Conservation (phyloP, 2,329 filamentous ascomycete species). For the Calonectria naviculata region DNA sequence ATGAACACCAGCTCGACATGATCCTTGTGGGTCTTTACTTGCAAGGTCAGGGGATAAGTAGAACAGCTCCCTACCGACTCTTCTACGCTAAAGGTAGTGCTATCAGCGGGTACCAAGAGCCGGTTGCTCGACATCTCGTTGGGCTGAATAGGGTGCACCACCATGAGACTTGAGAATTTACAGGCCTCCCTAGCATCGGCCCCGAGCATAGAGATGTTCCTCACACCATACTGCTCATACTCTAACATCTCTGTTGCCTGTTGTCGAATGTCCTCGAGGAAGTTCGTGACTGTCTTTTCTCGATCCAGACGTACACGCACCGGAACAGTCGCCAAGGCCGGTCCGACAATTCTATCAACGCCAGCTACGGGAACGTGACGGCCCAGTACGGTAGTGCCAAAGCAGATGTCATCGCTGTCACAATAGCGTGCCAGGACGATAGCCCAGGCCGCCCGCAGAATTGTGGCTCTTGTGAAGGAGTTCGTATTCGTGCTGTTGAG, state of each 20-base stretch:
- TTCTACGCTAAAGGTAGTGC: not conserved
- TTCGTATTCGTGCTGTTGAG: not conserved
- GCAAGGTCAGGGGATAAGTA: not conserved
- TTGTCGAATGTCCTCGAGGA: slow-evolving; percentile 49
- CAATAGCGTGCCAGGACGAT: slow-evolving; percentile 2
- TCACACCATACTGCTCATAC: slow-evolving; percentile 44
- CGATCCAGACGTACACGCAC: slow-evolving; percentile 29
- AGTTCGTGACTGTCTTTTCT: slow-evolving; percentile 39
- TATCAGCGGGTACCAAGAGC: not conserved
- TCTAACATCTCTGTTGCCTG: slow-evolving; percentile 33
- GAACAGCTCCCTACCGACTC: not conserved
- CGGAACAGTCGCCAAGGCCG: slow-evolving; percentile 42
- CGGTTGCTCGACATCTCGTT: too few species aligned
- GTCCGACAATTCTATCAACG: slow-evolving; percentile 38
- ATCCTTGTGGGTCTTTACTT: not conserved
- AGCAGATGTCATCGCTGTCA: slow-evolving; percentile 41
- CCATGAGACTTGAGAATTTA: slow-evolving; percentile 43
- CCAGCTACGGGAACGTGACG: slow-evolving; percentile 35
- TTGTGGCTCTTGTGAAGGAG: slow-evolving; percentile 3
- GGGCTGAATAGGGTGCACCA: slow-evolving; percentile 36
- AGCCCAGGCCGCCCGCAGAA: slow-evolving; percentile 26
- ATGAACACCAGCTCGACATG: not conserved
- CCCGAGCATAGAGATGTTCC: slow-evolving; percentile 39
- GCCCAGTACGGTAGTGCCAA: slow-evolving; percentile 39
- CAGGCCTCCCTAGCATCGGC: slow-evolving; percentile 24